These are phyloP conservation scores for Neurospora sp. DNA, from an alignment of 2,329 filamentous ascomycete species.

Conservation along the genomic window DNA sequence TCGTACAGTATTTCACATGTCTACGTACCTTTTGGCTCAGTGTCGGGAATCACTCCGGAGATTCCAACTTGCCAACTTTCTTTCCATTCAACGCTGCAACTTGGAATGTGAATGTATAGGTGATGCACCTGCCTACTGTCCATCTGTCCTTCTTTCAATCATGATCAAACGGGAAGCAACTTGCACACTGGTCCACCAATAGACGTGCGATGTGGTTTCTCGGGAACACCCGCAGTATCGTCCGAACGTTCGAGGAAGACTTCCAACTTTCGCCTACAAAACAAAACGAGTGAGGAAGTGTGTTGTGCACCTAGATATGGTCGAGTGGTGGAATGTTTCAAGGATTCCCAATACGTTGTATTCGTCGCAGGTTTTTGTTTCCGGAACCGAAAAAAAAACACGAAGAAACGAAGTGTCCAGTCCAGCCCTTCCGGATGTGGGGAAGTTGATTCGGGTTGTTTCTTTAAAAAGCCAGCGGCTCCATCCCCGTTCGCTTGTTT, in stretches of 20 bases:
- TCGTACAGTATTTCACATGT: neutral
- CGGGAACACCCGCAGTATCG: neutral
- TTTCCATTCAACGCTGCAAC: neutral
- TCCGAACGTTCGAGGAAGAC: neutral
- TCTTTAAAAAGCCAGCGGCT: neutral
- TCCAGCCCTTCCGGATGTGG: neutral
- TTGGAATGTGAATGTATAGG: neutral
- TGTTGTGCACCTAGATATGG: neutral
- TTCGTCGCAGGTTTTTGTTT: neutral
- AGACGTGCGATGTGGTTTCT: neutral
- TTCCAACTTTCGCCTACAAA: neutral
- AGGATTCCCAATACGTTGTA: neutral
- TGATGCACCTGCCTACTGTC: neutral
- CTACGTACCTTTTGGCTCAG: neutral
- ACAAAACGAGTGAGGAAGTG: neutral
- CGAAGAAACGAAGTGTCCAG: neutral
- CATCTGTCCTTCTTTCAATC: neutral
- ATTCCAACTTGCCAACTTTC: neutral
- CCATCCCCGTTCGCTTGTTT: neutral
- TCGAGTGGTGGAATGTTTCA: neutral
- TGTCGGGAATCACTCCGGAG: neutral
- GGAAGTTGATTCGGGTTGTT: neutral
- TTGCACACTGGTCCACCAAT: neutral
- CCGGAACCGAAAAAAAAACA: neutral
- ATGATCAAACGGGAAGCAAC: neutral